Evolutionary conservation across 257 asterid genomes (phyloP).

Genomic region (Linderniella brevidens): DNA sequence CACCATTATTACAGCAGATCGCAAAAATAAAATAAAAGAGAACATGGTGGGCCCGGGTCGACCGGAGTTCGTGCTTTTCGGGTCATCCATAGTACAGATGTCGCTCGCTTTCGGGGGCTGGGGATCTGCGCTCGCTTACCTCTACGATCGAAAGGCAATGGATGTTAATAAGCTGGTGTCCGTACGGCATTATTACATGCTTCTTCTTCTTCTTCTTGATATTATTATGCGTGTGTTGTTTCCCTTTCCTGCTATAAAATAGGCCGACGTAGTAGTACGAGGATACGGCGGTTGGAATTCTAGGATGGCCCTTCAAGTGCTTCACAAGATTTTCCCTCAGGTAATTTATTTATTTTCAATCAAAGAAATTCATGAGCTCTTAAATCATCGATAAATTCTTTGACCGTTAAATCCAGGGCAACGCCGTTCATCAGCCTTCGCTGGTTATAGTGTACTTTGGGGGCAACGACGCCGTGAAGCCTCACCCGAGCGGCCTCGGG

Average conservation of each 20-base stretch:
- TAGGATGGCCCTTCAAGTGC: slow-evolving; percentile 48
- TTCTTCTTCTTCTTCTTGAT: not conserved
- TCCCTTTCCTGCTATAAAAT: not conserved
- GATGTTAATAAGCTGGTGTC: not conserved
- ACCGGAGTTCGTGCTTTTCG: slow-evolving; percentile 63
- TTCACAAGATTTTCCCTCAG: slow-evolving; percentile 48
- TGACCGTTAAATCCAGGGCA: slow-evolving; percentile 22
- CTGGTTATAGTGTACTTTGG: slow-evolving; percentile 70
- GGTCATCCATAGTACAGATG: slow-evolving; percentile 72
- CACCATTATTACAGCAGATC: not conserved
- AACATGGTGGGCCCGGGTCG: slow-evolving; percentile 72
- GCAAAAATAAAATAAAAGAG: slow-evolving; percentile 5
- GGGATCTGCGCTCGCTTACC: slow-evolving; percentile 66
- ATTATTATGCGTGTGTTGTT: not conserved
- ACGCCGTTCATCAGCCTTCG: slow-evolving; percentile 58
- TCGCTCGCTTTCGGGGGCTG: slow-evolving; percentile 51
- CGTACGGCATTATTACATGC: not conserved
- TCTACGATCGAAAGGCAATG: slow-evolving; percentile 61
- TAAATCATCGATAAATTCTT: too few relatives aligned
- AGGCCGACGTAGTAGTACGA: slow-evolving; percentile 69
- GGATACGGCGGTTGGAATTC: slow-evolving; percentile 93
- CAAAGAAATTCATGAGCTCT: too few relatives aligned
- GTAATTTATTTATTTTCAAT: slow-evolving; percentile 18
- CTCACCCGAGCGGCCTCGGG: slow-evolving; percentile 62
- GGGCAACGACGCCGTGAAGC: slow-evolving; percentile 60